Evolutionary conservation across 129 eudicot species (phyloP).

Genomic region (Helichrysum umbraculigerum): DNA sequence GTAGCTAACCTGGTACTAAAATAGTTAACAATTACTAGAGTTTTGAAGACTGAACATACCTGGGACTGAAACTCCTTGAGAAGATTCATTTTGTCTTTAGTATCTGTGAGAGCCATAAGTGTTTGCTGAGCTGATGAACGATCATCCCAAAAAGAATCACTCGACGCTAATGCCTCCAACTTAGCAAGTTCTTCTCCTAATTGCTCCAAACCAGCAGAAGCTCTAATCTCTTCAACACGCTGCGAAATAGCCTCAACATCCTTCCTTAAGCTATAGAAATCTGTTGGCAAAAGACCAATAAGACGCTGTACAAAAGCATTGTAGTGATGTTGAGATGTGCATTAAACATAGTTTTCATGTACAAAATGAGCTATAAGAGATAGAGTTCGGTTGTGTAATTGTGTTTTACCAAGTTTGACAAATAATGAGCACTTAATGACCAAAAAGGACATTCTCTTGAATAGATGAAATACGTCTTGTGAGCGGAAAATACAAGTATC

Average conservation of each 20-base stretch:
- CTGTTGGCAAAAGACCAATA: slow-evolving; percentile 41
- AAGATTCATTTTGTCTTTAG: slow-evolving; percentile 81
- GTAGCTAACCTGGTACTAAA: neutral
- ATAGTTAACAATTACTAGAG: neutral
- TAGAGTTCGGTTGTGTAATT: neutral
- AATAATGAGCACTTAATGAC: neutral
- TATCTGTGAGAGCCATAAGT: slow-evolving; percentile 82
- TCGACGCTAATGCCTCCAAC: slow-evolving; percentile 67
- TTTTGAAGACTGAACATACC: slow-evolving; percentile 38
- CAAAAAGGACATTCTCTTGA: neutral
- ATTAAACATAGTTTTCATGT: neutral
- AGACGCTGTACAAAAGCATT: neutral
- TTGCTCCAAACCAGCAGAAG: slow-evolving; percentile 75
- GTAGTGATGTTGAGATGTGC: slow-evolving; percentile 4
- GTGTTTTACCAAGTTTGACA: neutral
- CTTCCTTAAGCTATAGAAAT: slow-evolving; percentile 77
- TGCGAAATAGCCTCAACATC: slow-evolving; percentile 63
- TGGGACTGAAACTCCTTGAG: slow-evolving; percentile 76
- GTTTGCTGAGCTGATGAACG: slow-evolving; percentile 86
- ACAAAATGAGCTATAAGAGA: neutral
- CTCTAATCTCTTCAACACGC: slow-evolving; percentile 85
- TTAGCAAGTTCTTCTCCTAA: slow-evolving; percentile 69
- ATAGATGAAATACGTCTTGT: no score
- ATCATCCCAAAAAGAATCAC: slow-evolving; percentile 88
- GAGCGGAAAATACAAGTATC: neutral